Evolutionary conservation across 306 rosid genomes (phyloP).

Genomic region (Rosa rugosa): DNA sequence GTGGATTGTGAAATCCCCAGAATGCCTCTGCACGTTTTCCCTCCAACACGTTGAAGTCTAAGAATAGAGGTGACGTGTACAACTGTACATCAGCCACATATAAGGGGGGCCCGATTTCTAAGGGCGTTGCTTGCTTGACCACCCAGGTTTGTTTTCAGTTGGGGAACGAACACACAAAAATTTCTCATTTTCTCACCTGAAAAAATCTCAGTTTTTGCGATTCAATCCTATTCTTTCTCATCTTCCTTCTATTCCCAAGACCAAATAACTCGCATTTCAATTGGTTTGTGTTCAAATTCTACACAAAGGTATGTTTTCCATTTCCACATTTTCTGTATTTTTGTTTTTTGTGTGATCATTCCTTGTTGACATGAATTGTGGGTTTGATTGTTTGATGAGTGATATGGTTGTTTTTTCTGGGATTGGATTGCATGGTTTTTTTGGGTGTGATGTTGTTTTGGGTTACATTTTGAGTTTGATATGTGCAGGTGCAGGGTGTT

Average conservation of each 20-base stretch:
- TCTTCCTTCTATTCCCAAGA: not conserved
- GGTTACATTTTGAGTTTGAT: conserved; percentile 34
- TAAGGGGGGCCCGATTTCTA: conserved; percentile 57
- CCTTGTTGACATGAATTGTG: not conserved
- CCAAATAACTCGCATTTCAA: conserved; percentile 4
- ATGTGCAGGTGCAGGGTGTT: conserved; percentile 34
- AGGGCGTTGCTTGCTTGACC: conserved; percentile 35
- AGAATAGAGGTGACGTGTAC: conserved; percentile 44
- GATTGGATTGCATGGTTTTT: conserved; percentile 8
- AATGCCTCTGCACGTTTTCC: conserved; percentile 38
- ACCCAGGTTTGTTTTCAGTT: conserved; percentile 32
- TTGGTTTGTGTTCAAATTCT: not conserved
- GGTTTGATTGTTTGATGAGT: conserved; percentile 2
- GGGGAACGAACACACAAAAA: not conserved
- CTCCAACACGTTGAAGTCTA: conserved; percentile 46
- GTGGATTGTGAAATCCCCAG: not conserved
- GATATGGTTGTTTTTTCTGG: conserved; percentile 1
- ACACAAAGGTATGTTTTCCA: conserved; percentile 17
- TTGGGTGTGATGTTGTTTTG: conserved; percentile 11
- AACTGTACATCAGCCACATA: conserved; percentile 32
- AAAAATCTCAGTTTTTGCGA: conserved; percentile 22
- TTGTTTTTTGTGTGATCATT: not conserved
- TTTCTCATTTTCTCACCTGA: conserved; percentile 3
- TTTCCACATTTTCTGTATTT: not conserved
- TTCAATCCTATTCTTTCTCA: conserved; percentile 8